Conservation (phyloP, 177 flowering plant genomes). For the Vitis hybrid region DNA sequence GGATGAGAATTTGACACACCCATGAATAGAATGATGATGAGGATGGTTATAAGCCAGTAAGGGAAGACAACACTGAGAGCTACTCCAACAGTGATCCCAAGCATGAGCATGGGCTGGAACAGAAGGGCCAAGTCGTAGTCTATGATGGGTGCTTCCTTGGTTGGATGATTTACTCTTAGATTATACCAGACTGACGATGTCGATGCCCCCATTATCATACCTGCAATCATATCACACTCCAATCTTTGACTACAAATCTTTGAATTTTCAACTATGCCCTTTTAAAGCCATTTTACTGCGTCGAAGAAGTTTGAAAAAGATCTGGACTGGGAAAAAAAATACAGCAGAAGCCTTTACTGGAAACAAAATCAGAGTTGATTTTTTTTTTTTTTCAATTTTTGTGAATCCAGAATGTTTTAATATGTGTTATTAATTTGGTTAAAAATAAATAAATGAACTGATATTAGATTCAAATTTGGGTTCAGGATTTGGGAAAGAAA, state of each 20-base stretch:
- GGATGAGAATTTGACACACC: constrained; percentile 34
- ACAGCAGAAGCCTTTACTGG: no score
- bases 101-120: constrained; percentile 96
- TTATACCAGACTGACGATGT: constrained; percentile 93
- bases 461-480: no score
- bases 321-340: no score
- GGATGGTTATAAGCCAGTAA: constrained; percentile 91
- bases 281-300: no score
- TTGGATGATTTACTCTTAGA: constrained; percentile 79
- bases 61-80: constrained; percentile 89
- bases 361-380: no score
- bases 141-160: constrained; percentile 73
- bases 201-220: constrained; percentile 99
- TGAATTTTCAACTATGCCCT: not conserved
- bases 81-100: constrained; percentile 92
- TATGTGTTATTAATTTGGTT: no score
- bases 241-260: not conserved
- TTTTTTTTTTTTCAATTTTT: no score
- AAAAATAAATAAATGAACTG: no score
- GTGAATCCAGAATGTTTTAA: no score
- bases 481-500: no score
- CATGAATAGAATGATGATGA: constrained; percentile 80
- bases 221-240: constrained; percentile 33
- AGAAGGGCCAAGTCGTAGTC: constrained; percentile 91
- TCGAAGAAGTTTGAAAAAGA: no score